A percentile compares a stretch with the other conserved stretches of the same genome.
These are phyloP conservation scores for Fusarium sp. DNA, from an alignment of 2,329 filamentous ascomycete species.

Conservation along the genomic window DNA sequence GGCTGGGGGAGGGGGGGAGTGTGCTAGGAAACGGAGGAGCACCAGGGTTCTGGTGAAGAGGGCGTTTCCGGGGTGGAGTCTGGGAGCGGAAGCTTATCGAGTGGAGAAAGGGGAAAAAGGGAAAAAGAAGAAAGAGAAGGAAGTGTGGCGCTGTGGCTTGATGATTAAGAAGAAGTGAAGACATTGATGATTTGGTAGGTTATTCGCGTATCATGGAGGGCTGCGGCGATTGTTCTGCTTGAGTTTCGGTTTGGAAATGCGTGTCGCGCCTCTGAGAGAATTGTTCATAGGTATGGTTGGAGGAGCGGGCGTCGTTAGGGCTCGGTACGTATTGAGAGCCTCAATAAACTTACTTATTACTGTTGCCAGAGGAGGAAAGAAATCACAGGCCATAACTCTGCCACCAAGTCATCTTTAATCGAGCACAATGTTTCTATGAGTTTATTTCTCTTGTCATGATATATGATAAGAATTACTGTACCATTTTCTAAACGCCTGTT, in stretches of 20 bases:
- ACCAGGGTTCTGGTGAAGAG: conserved; percentile 24
- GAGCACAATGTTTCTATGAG: no score
- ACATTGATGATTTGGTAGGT: background rate
- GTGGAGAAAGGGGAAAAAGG: conserved; percentile 17
- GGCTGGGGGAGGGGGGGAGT: conserved; percentile 25
- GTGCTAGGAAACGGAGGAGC: conserved; percentile 11
- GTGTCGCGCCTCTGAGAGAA: no score
- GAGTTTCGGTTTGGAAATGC: no score
- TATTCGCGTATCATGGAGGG: background rate
- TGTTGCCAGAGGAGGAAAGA: no score
- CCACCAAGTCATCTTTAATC: no score
- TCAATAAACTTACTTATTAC: background rate
- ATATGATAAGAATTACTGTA: no score
- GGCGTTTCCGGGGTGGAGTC: conserved; percentile 28
- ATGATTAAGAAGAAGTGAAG: background rate
- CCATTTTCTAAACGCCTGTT: no score
- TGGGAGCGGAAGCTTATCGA: conserved; percentile 33
- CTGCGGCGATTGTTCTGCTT: no score
- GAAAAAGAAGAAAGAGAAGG: background rate
- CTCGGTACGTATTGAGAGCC: background rate
- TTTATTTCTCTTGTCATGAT: no score
- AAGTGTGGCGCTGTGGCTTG: conserved; percentile 32
- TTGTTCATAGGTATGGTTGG: no score
- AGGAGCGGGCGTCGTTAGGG: no score
- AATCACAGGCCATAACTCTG: no score